Conservation (phyloP, 2,329 filamentous ascomycete genomes). For the Drechslerella stenobrocha region DNA sequence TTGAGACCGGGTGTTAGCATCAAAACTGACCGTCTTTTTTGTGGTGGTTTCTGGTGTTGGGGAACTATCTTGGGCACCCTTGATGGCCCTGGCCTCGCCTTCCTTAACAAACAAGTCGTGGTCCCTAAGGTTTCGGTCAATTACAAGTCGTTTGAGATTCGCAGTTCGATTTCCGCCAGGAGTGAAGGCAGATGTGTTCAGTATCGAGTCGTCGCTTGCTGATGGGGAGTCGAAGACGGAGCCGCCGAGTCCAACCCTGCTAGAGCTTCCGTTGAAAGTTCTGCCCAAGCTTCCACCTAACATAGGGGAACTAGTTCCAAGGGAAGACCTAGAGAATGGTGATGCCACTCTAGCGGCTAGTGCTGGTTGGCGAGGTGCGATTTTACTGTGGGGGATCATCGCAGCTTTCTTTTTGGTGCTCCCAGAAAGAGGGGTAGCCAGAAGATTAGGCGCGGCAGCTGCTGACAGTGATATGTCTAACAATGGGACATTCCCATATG, state of each 20-base stretch:
- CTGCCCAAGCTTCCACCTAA: constrained; percentile 51
- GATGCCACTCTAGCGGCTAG: constrained; percentile 51
- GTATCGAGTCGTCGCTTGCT: constrained; percentile 52
- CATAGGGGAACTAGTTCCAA: constrained; percentile 51
- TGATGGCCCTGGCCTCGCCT: constrained; percentile 61
- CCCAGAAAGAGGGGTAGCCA: constrained; percentile 84
- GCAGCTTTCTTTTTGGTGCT: constrained; percentile 69
- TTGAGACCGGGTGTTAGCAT: constrained; percentile 32
- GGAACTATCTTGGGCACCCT: constrained; percentile 55
- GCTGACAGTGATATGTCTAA: constrained; percentile 72
- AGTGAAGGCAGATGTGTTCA: constrained; percentile 53
- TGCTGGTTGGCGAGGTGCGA: constrained; percentile 51
- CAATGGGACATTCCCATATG: constrained; percentile 84
- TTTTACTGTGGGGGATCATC: constrained; percentile 53
- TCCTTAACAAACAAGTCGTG: constrained; percentile 54
- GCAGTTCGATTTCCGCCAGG: constrained; percentile 55
- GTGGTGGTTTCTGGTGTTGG: constrained; percentile 50
- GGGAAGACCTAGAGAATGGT: constrained; percentile 51
- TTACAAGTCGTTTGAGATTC: constrained; percentile 85
- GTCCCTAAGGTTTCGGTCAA: constrained; percentile 82
- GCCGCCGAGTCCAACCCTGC: constrained; percentile 51
- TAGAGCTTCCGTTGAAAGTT: constrained; percentile 50
- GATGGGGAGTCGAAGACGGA: constrained; percentile 50
- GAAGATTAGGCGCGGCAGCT: constrained; percentile 73
- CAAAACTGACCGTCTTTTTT: constrained; percentile 41